phyloP scores from a whole-genome alignment of 805 yeast genomes.

The Nakazawaea ishiwadae region DNA sequence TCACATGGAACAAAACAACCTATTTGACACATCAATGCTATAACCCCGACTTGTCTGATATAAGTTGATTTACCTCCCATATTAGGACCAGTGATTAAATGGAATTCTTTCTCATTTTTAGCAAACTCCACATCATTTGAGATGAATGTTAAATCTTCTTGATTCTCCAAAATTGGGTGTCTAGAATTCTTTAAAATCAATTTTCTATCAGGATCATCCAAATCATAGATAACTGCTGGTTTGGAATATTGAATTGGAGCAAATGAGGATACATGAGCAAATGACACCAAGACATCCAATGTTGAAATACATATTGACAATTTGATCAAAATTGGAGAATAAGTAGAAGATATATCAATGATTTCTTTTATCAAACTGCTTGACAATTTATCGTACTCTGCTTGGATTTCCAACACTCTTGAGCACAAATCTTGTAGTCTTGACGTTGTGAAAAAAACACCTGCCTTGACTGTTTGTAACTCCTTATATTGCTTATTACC shows the following conservation, averaged over 20 bases:
- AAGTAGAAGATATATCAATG: slow-evolving; percentile 73
- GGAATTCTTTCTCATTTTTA: slow-evolving; percentile 57
- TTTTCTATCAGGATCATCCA: slow-evolving; percentile 39
- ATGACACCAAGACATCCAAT: slow-evolving; percentile 78
- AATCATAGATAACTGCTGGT: slow-evolving; percentile 58
- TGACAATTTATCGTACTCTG: slow-evolving; percentile 72
- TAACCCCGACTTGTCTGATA: slow-evolving; percentile 84
- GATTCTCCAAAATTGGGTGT: slow-evolving; percentile 93
- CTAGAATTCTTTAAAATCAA: slow-evolving; percentile 70
- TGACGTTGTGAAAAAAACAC: slow-evolving; percentile 83
- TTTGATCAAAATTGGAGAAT: slow-evolving; percentile 70
- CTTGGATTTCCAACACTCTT: slow-evolving; percentile 52
- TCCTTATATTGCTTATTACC: slow-evolving; percentile 61
- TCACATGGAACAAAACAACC: slow-evolving; percentile 85
- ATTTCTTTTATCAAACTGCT: slow-evolving; percentile 77
- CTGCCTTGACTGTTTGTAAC: slow-evolving; percentile 90
- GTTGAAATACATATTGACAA: slow-evolving; percentile 62
- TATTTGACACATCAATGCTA: slow-evolving; percentile 80
- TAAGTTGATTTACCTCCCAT: slow-evolving; percentile 98
- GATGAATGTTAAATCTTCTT: slow-evolving; percentile 85
- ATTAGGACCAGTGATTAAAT: slow-evolving; percentile 91
- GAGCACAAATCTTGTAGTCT: slow-evolving; percentile 56
- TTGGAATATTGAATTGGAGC: slow-evolving; percentile 80
- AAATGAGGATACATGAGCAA: slow-evolving; percentile 78
- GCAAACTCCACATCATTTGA: slow-evolving; percentile 79